Percentiles rank a stretch among this genome's conserved stretches.
phyloP scores from a whole-genome alignment of 202 grass and related monocot species.

The Carex sylvatica region DNA sequence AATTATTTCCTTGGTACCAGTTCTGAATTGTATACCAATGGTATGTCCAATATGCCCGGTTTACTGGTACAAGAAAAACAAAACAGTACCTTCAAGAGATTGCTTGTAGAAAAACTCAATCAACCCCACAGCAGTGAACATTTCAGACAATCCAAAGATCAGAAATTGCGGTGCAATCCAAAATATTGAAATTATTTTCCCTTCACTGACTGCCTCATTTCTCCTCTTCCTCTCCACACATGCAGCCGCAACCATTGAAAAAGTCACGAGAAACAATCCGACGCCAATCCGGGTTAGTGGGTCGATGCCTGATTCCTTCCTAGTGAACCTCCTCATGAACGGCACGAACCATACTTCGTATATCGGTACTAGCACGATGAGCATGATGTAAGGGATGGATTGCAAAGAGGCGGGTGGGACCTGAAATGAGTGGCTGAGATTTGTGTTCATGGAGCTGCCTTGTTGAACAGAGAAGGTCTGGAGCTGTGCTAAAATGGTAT shows the following conservation, averaged over 20 bases:
- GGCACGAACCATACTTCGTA: constrained; percentile 81
- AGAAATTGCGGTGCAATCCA: constrained; percentile 97
- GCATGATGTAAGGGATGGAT: constrained; percentile 73
- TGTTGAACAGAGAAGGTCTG: constrained; percentile 99
- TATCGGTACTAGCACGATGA: constrained; percentile 60
- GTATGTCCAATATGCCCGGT: not conserved
- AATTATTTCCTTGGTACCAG: not conserved
- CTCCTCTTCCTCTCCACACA: constrained; percentile 60
- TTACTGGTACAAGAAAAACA: not conserved
- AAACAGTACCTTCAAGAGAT: constrained; percentile 45
- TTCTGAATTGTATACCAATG: not conserved
- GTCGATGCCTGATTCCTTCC: constrained; percentile 55
- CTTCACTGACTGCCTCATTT: constrained; percentile 15
- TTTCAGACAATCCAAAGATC: constrained; percentile 89
- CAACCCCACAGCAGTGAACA: constrained; percentile 97
- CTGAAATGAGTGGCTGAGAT: constrained; percentile 54
- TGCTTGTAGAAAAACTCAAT: constrained; percentile 99
- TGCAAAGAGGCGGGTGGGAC: constrained; percentile 88
- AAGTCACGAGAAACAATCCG: constrained; percentile 60
- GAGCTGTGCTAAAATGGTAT: constrained; percentile 94
- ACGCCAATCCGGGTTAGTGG: constrained; percentile 82
- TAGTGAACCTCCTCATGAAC: constrained; percentile 44
- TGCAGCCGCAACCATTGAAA: constrained; percentile 87
- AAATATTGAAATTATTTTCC: constrained; percentile 45
- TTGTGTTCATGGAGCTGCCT: constrained; percentile 80